Evolutionary conservation across 768 basidiomycete species (phyloP).

Genomic region (Tricholoma saponaceum): DNA sequence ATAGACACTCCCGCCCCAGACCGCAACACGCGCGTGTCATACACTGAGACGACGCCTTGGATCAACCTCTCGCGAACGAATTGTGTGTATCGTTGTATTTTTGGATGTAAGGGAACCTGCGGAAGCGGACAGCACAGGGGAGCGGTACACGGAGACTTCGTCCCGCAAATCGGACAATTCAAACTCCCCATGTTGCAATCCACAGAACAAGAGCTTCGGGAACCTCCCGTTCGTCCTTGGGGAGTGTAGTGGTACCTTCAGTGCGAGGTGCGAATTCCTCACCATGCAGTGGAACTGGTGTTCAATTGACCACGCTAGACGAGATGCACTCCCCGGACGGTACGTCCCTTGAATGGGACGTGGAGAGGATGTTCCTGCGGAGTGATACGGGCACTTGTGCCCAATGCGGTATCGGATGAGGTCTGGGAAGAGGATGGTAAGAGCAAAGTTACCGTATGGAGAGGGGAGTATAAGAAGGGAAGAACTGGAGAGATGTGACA

Average conservation of each 20-base stretch:
- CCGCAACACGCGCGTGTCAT: conserved; percentile 37
- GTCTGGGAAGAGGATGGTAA: conserved; percentile 63
- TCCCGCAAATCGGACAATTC: conserved; percentile 52
- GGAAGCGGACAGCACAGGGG: conserved; percentile 15
- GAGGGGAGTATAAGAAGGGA: conserved; percentile 72
- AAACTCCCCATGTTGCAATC: conserved; percentile 51
- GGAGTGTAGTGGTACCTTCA: neutral
- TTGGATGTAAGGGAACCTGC: conserved; percentile 36
- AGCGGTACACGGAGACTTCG: conserved; percentile 25
- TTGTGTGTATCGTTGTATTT: conserved; percentile 34
- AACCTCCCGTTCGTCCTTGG: conserved; percentile 36
- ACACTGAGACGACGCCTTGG: conserved; percentile 50
- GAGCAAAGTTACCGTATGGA: conserved; percentile 60
- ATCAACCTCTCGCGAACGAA: conserved; percentile 57
- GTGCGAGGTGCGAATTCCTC: neutral
- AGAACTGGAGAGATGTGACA: conserved; percentile 55
- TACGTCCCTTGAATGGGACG: conserved; percentile 72
- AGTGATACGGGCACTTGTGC: conserved; percentile 29
- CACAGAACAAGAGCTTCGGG: conserved; percentile 50
- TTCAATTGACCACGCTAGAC: conserved; percentile 39
- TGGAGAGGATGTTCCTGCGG: conserved; percentile 65
- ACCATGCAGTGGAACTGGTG: conserved; percentile 13
- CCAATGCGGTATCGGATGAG: conserved; percentile 22
- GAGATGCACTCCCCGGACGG: conserved; percentile 45
- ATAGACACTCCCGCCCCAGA: conserved; percentile 14